These are phyloP conservation scores for Liriodendron chinense DNA, from an alignment of 164 flowering plant species.

Conservation along the genomic window DNA sequence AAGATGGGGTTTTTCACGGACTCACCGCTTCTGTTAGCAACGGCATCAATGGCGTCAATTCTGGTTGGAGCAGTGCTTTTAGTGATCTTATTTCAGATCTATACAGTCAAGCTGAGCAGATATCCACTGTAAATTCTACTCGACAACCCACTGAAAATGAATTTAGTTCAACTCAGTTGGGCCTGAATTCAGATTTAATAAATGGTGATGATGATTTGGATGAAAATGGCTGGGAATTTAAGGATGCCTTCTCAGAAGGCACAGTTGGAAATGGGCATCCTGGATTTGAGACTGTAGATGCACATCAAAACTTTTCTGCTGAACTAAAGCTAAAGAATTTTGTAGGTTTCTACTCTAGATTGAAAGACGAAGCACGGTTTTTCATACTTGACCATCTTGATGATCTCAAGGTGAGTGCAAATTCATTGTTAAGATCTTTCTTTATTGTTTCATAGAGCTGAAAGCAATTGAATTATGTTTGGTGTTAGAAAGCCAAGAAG, in stretches of 20 bases:
- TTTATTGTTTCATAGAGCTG: slow-evolving; percentile 8
- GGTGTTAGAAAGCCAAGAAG: slow-evolving; percentile 41
- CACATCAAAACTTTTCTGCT: slow-evolving; percentile 10
- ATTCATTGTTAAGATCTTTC: slow-evolving; percentile 6
- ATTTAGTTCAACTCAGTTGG: slow-evolving; percentile 8
- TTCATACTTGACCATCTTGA: slow-evolving; percentile 47
- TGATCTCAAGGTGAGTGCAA: slow-evolving; percentile 51
- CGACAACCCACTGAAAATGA: slow-evolving; percentile 23
- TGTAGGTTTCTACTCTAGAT: slow-evolving; percentile 49
- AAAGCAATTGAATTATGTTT: slow-evolving; percentile 16
- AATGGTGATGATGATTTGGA: slow-evolving; percentile 39
- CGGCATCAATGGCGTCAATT: slow-evolving; percentile 16
- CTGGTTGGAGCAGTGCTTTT: slow-evolving; percentile 24
- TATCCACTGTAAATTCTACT: slow-evolving; percentile 21
- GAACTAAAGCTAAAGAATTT: slow-evolving; percentile 27
- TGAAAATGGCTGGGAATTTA: slow-evolving; percentile 64
- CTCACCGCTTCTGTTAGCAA: slow-evolving; percentile 17
- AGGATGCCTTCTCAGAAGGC: slow-evolving; percentile 40
- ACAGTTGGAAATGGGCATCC: slow-evolving; percentile 21
- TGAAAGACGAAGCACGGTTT: slow-evolving; percentile 47
- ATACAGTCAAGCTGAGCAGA: slow-evolving; percentile 27
- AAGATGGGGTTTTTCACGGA: slow-evolving; percentile 25
- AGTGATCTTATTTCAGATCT: slow-evolving; percentile 43
- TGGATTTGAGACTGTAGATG: slow-evolving; percentile 15
- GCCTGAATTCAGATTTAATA: slow-evolving; percentile 17